A percentile compares a stretch with the other conserved stretches of the same genome.
These are phyloP conservation scores for Porodaedalea pini DNA, from an alignment of 1,284 basidiomycete species.

Conservation along the genomic window DNA sequence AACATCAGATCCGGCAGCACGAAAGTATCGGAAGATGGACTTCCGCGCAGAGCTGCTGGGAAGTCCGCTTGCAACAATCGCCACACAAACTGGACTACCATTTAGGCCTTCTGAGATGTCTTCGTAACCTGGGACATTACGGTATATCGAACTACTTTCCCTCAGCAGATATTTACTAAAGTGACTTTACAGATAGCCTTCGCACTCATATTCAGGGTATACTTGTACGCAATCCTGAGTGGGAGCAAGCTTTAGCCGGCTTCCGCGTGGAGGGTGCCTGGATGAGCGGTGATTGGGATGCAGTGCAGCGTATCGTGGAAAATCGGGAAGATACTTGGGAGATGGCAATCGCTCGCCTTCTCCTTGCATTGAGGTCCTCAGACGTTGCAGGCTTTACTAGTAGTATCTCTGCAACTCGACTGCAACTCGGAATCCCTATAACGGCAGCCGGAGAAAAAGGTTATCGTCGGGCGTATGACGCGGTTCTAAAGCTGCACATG, in stretches of 20 bases:
- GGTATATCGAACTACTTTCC: conserved; percentile 48
- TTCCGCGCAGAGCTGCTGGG: conserved; percentile 99
- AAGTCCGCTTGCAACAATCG: conserved; percentile 89
- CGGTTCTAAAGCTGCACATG: conserved; percentile 83
- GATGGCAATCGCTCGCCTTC: conserved; percentile 76
- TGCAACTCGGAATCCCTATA: conserved; percentile 77
- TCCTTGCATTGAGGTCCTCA: conserved; percentile 74
- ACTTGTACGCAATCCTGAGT: conserved; percentile 80
- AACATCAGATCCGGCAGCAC: conserved; percentile 97
- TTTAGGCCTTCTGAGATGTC: conserved; percentile 85
- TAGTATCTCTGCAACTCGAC: conserved; percentile 67
- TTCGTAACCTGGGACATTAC: conserved; percentile 95
- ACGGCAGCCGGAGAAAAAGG: conserved; percentile 75
- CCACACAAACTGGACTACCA: conserved; percentile 90
- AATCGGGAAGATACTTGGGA: conserved; percentile 54
- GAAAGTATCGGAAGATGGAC: conserved; percentile 98
- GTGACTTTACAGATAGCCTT: conserved; percentile 69
- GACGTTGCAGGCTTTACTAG: conserved; percentile 43
- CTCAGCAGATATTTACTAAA: conserved; percentile 9
- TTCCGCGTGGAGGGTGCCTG: conserved; percentile 94
- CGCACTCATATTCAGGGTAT: conserved; percentile 95
- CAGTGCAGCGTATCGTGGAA: conserved; percentile 63
- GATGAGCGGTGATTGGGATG: conserved; percentile 93
- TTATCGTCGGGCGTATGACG: conserved; percentile 86
- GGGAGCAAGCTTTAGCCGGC: conserved; percentile 75